These are phyloP conservation scores for Corchorus olitorius DNA, from an alignment of 345 rosid species.

Conservation along the genomic window DNA sequence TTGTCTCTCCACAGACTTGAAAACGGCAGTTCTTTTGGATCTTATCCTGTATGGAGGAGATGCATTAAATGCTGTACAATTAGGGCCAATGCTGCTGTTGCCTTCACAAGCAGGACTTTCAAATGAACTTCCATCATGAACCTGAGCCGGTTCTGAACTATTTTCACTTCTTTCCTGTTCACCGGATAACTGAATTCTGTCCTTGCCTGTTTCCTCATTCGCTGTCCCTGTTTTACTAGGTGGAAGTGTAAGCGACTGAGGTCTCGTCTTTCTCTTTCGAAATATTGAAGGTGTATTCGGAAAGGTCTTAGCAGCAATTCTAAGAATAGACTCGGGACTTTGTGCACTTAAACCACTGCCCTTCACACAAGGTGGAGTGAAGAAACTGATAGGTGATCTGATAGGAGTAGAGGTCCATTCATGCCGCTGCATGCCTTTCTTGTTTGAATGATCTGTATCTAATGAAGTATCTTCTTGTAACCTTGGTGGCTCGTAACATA, in stretches of 20 bases:
- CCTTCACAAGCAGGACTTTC: conserved; percentile 43
- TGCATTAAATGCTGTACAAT: conserved; percentile 58
- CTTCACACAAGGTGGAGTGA: conserved; percentile 81
- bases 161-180: conserved; percentile 36
- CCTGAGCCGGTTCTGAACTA: conserved; percentile 32
- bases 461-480: conserved; percentile 34
- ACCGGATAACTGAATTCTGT: conserved; percentile 27
- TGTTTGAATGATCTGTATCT: conserved; percentile 42
- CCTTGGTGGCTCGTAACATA: conserved; percentile 59
- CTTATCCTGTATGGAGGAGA: conserved; percentile 93
- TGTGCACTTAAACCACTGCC: conserved; percentile 38
- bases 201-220: conserved; percentile 34
- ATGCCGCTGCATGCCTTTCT: conserved; percentile 34
- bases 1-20: conserved; percentile 87
- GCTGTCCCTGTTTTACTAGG: conserved; percentile 30
- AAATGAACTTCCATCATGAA: conserved; percentile 36
- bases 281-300: conserved; percentile 92
- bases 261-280: conserved; percentile 62
- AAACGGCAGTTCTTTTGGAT: conserved; percentile 71
- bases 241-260: conserved; percentile 29
- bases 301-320: conserved; percentile 76
- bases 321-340: conserved; percentile 78
- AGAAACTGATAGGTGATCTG: conserved; percentile 66
- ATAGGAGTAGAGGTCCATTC: conserved; percentile 48
- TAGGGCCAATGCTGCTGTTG: conserved; percentile 33